Evolutionary conservation across 2,329 filamentous ascomycete genomes (phyloP), one percentile per base, ranked within the genome.

Genomic region (Teratosphaeria zuluensis): DNA sequence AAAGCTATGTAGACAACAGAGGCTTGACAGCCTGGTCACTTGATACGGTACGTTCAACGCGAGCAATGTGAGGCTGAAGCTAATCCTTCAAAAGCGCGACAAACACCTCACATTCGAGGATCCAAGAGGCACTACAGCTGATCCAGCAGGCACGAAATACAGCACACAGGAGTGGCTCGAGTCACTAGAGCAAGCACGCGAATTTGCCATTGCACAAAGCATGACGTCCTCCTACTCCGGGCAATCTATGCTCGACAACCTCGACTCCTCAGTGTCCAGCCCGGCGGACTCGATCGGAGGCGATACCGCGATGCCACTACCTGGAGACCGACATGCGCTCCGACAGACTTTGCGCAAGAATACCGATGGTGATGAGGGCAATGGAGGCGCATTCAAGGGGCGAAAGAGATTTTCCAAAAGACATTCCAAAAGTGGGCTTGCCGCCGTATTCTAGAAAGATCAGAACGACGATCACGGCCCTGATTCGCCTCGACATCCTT

Each of bases 21-120:
- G 92, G 91, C 30, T 82, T 92, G 75, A 87, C 86, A 31, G 86
- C 89, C 60, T 97, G 91, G 90, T 87, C 87, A 74, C 87, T 97
- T 56, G 91, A 97, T 77, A 95, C 90, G 65, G 94, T 97, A 85
- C 80, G 91, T 32, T 2, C 30, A 32, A 35, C 24, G 16, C 35
- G 38, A 16, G n/a, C 38, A 33, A 12, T 51, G 9, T 21, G 72
- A 64, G 58, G 42, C 53, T 2, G 30, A 16, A n/a, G 28, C n/a
- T 56, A 9, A 48, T 48, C 30, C 53, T 53, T 54, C 56, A 53
- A 59, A 65, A 96, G 92, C 84, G 84, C 64, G 92, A 95, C 59
- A 88, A 92, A 69, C 92, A 95, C 67, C 94, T 89, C 71, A 88
- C 88, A 14, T 99, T 99, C 69, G 94, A 99, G 75, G 92, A 97